Conservation (phyloP, 2,329 filamentous ascomycete genomes). For the Triangularia setosa region DNA sequence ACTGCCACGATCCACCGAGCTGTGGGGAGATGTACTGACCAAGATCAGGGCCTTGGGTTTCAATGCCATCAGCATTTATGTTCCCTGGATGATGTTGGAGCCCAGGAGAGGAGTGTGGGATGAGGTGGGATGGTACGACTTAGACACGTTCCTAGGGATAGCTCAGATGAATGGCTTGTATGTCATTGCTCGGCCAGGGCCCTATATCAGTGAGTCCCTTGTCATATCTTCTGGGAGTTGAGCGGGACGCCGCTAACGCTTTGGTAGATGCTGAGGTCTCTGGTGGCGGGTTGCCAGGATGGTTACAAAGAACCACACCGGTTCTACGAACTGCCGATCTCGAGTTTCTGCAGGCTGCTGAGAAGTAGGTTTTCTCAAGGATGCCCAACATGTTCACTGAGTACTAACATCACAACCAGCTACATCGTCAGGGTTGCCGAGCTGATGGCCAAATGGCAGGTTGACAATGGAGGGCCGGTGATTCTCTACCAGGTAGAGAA, state of each 20-base stretch:
- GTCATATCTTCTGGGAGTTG: background rate
- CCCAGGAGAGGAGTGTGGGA: slow-evolving; percentile 63
- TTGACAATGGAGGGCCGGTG: slow-evolving; percentile 77
- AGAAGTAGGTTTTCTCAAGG: slow-evolving; percentile 46
- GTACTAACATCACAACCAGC: slow-evolving; percentile 29
- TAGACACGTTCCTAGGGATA: slow-evolving; percentile 62
- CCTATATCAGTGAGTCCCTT: slow-evolving; percentile 23
- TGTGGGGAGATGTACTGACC: slow-evolving; percentile 53
- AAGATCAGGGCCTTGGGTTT: slow-evolving; percentile 80
- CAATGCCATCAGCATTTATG: slow-evolving; percentile 75
- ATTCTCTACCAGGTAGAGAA: slow-evolving; percentile 80
- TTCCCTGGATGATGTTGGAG: slow-evolving; percentile 70
- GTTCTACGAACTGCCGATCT: slow-evolving; percentile 59
- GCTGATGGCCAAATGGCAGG: slow-evolving; percentile 70
- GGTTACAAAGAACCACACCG: slow-evolving; percentile 67
- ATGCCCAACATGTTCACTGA: background rate
- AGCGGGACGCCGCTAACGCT: background rate
- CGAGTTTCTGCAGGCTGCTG: slow-evolving; percentile 62
- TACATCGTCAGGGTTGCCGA: slow-evolving; percentile 60
- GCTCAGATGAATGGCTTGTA: slow-evolving; percentile 72
- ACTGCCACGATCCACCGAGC: slow-evolving; percentile 39
- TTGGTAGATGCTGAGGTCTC: slow-evolving; percentile 60
- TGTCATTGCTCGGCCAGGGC: slow-evolving; percentile 52
- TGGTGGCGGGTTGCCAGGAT: slow-evolving; percentile 77
- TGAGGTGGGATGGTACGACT: slow-evolving; percentile 56